Percentiles rank a stretch among this genome's conserved stretches.
phyloP scores from a whole-genome alignment of 1,284 basidiomycete species.

The Sporisorium scitamineum region DNA sequence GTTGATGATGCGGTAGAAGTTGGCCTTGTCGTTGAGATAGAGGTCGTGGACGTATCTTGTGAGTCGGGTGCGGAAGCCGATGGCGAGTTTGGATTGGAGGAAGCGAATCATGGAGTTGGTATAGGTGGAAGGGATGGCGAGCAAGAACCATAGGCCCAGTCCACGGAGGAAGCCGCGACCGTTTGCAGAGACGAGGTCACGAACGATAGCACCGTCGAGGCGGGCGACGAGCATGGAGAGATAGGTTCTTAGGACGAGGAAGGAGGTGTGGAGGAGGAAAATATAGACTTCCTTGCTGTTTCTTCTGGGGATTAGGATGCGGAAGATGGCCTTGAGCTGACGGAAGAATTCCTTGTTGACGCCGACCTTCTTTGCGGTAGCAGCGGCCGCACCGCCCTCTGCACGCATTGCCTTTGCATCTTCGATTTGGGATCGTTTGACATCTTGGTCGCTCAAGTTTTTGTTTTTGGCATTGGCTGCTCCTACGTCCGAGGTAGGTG shows the following conservation, averaged over 20 bases:
- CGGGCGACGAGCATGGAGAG: slow-evolving; percentile 82
- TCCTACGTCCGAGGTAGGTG: slow-evolving; percentile 51
- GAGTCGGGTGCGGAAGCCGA: slow-evolving; percentile 85
- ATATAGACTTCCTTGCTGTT: slow-evolving; percentile 79
- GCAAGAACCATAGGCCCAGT: slow-evolving; percentile 86
- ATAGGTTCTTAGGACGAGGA: slow-evolving; percentile 84
- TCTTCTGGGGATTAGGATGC: slow-evolving; percentile 61
- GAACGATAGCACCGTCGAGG: slow-evolving; percentile 89
- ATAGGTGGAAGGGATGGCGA: slow-evolving; percentile 92
- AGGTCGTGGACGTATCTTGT: slow-evolving; percentile 93
- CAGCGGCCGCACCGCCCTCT: slow-evolving; percentile 61
- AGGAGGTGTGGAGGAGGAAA: slow-evolving; percentile 83
- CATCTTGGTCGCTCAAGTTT: slow-evolving; percentile 33
- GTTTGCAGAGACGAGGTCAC: slow-evolving; percentile 88
- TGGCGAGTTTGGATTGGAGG: slow-evolving; percentile 88
- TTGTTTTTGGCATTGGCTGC: slow-evolving; percentile 34
- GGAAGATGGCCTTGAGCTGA: slow-evolving; percentile 70
- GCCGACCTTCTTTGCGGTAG: slow-evolving; percentile 66
- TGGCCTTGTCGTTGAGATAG: slow-evolving; percentile 74
- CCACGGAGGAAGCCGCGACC: slow-evolving; percentile 85
- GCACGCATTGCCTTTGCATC: slow-evolving; percentile 59
- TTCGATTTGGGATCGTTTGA: slow-evolving; percentile 39
- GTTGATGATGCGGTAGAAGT: slow-evolving; percentile 72
- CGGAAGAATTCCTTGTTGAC: slow-evolving; percentile 83
- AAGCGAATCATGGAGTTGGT: slow-evolving; percentile 96